Evolutionary conservation across 2,329 filamentous ascomycete species (phyloP).

Genomic region (Berkeleyomyces basicola): DNA sequence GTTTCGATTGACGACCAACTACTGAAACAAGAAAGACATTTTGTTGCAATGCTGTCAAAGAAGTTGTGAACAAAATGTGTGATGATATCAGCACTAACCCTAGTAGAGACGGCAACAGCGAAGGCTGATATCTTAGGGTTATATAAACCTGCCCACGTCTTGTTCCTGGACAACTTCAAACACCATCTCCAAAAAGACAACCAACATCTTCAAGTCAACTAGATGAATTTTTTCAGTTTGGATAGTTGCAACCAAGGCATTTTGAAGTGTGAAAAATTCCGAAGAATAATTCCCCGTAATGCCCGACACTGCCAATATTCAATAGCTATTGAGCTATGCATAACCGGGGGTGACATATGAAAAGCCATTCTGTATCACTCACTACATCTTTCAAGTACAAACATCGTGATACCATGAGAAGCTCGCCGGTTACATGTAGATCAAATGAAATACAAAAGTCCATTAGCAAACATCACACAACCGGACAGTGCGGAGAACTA

Average conservation of each 20-base stretch:
- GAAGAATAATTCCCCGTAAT: too few relatives aligned
- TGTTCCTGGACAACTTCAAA: too few relatives aligned
- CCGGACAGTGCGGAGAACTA: background rate
- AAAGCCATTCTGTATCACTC: too few relatives aligned
- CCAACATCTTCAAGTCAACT: too few relatives aligned
- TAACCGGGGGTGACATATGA: too few relatives aligned
- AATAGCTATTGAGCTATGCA: too few relatives aligned
- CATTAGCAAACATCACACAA: background rate
- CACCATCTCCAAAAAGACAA: too few relatives aligned
- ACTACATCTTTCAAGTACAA: too few relatives aligned
- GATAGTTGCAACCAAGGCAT: too few relatives aligned
- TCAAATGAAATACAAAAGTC: background rate
- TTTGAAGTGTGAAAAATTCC: too few relatives aligned
- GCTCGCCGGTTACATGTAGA: background rate
- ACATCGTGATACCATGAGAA: background rate
- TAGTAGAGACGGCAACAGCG: background rate
- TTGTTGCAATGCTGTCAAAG: background rate
- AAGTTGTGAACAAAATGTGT: background rate
- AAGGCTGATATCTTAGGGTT: background rate
- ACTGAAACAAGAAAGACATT: background rate
- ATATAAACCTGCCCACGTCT: background rate
- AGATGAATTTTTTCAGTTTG: too few relatives aligned
- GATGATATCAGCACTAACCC: background rate
- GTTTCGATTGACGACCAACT: background rate
- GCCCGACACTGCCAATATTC: too few relatives aligned